These are phyloP conservation scores for Coemansia sp. DNA, from an alignment of 192 early-diverging fungal genomes.

Conservation along the genomic window DNA sequence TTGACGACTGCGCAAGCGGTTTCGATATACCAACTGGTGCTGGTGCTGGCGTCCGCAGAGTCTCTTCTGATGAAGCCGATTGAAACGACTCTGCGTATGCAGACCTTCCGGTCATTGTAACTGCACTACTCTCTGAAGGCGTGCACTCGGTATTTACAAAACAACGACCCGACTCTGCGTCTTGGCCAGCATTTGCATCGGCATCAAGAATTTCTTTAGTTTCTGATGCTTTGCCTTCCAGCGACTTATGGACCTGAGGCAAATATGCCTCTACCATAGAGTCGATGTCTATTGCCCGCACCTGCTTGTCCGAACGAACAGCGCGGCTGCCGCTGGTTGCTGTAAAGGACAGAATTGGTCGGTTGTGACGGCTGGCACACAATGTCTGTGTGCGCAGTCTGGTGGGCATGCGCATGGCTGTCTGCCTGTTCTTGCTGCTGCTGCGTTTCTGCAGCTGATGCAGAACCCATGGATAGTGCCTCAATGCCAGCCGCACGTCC, in stretches of 20 bases:
- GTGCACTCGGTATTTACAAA: slow-evolving; percentile 1
- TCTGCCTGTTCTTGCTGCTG: not conserved
- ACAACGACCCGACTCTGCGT: not conserved
- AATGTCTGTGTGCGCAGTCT: not conserved
- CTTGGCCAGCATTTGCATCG: not conserved
- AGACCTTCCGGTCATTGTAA: slow-evolving; percentile 21
- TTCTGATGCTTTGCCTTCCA: too few relatives aligned
- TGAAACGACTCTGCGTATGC: slow-evolving; percentile 15
- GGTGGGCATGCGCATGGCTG: slow-evolving; percentile 19
- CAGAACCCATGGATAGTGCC: slow-evolving; percentile 13
- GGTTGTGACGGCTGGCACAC: not conserved
- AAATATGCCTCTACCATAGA: slow-evolving; percentile 37
- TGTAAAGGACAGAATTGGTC: slow-evolving; percentile 33
- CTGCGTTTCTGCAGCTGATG: not conserved
- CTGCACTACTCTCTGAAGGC: slow-evolving; percentile 25
- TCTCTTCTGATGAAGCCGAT: slow-evolving; percentile 19
- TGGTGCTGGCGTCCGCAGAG: not conserved
- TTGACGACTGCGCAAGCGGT: not conserved
- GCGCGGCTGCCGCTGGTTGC: slow-evolving; percentile 11
- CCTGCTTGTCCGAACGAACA: slow-evolving; percentile 8
- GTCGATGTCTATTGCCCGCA: slow-evolving; percentile 28
- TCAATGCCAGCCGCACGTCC: slow-evolving; percentile 3
- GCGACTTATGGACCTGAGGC: slow-evolving; percentile 18
- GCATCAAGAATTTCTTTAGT: too few relatives aligned
- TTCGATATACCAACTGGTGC: not conserved